Conservation (phyloP, 129 eudicot species). For the Chrysanthemum lavandulifolium region DNA sequence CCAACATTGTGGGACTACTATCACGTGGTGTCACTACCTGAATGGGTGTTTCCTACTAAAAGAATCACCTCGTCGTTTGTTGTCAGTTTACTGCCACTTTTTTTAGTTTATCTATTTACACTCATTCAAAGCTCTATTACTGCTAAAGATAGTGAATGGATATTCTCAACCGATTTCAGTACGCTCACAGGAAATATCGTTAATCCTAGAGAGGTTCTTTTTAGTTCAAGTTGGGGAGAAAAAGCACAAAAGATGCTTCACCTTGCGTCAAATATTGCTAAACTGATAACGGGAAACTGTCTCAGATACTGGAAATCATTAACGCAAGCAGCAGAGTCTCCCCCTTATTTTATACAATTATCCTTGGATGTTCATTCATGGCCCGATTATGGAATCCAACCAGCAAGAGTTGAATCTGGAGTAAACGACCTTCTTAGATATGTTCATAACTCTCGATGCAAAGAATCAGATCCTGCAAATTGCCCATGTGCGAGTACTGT, state of each 20-base stretch:
- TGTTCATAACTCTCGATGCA: slow-evolving; percentile 77
- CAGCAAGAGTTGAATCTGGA: slow-evolving; percentile 91
- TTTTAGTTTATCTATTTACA: slow-evolving; percentile 87
- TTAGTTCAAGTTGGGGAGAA: slow-evolving; percentile 61
- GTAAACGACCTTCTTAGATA: slow-evolving; percentile 65
- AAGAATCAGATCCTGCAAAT: slow-evolving; percentile 39
- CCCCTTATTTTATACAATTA: slow-evolving; percentile 92
- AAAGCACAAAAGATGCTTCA: slow-evolving; percentile 44
- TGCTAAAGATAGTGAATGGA: slow-evolving; percentile 94
- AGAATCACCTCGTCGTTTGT: slow-evolving; percentile 81
- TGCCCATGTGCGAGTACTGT: slow-evolving; percentile 85
- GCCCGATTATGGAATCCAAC: slow-evolving; percentile 99
- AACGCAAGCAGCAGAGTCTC: slow-evolving; percentile 96
- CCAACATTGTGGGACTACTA: slow-evolving; percentile 88
- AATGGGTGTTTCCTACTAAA: slow-evolving; percentile 74
- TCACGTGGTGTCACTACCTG: slow-evolving; percentile 55
- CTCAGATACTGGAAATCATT: slow-evolving; percentile 81
- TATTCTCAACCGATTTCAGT: slow-evolving; percentile 50
- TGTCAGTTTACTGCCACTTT: slow-evolving; percentile 80
- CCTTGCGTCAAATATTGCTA: slow-evolving; percentile 30
- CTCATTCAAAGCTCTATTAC: slow-evolving; percentile 98
- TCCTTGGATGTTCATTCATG: slow-evolving; percentile 86
- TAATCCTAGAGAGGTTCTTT: slow-evolving; percentile 35
- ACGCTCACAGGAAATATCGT: slow-evolving; percentile 37
- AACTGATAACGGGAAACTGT: slow-evolving; percentile 50